phyloP scores from a whole-genome alignment of 1,139 yeast species.

The Lodderomyces jiufengensis region DNA sequence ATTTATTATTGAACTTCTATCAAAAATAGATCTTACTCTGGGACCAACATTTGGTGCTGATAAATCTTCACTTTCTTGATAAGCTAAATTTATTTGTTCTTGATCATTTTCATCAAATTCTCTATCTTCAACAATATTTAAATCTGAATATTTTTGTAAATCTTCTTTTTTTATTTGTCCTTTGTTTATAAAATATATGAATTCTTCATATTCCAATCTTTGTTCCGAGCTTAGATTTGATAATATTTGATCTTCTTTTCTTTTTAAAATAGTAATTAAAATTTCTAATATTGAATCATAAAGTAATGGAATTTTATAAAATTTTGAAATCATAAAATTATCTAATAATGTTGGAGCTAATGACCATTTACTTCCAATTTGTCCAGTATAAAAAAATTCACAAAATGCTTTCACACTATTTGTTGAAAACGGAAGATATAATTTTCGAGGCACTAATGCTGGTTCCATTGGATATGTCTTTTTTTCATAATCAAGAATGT shows the following conservation, averaged over 20 bases:
- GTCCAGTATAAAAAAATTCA: constrained; percentile 75
- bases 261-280: constrained; percentile 63
- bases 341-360: constrained; percentile 66
- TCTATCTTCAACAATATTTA: constrained; percentile 20
- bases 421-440: constrained; percentile 66
- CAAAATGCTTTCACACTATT: constrained; percentile 60
- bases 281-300: constrained; percentile 68
- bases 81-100: constrained; percentile 16
- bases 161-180: constrained; percentile 58
- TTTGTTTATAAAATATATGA: constrained; percentile 62
- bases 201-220: constrained; percentile 62
- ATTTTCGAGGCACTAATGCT: constrained; percentile 58
- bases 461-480: constrained; percentile 49
- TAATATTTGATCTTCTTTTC: constrained; percentile 46
- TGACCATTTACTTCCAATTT: constrained; percentile 70
- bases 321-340: constrained; percentile 56
- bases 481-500: constrained; percentile 19
- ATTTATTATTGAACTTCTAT: constrained; percentile 16
- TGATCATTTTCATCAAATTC: constrained; percentile 7
- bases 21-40: constrained; percentile 36
- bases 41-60: constrained; percentile 25
- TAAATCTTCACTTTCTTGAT: constrained; percentile 24
- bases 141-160: constrained; percentile 42
- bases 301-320: constrained; percentile 62
- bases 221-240: constrained; percentile 38